Evolutionary conservation across 2,329 filamentous ascomycete genomes (phyloP), one percentile per base, ranked within the genome.

Genomic region (Trichoderma sp.): DNA sequence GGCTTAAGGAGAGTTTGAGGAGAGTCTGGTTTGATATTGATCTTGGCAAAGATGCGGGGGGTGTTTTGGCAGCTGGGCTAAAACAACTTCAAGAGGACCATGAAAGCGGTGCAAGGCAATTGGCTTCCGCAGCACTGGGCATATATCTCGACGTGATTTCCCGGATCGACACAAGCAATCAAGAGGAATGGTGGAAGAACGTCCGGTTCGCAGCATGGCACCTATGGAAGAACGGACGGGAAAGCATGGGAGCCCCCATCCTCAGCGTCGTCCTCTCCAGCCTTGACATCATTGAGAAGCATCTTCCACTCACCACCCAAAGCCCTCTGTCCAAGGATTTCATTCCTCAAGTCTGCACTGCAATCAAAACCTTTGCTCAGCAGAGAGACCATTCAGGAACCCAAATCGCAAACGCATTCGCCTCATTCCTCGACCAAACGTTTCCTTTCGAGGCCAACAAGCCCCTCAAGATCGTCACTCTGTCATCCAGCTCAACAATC

Each of bases 401-500:
- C 12, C 73, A 74, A 4, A 79, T 84, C 27, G 71, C 72, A 27
- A 63, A 69, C 2, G 78, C 78, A 13, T 77, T 86, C 25, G 68
- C 75, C 10, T 52, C 73, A 0, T 78, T 78, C 50, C 69, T 84
- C 17, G 67, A 66, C 67, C 13, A 67, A 60, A n/a, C 74, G 4
- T 68, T 59, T 25, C 48, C 5, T 4, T n/a, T 13, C 5, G 15
- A 7, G 5, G 5, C 64, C 52, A n/a, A 42, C 57, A n/a, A 52
- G 67, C 25, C 72, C 2, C 72, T 89, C 29, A 82, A 79, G 0
- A 81, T 90, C 4, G 77, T 90, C 67, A 91, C 87, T 0, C 73
- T 90, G 2, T 90, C 88, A 0, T 84, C 84, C 8, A 90, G 87
- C 69, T 89, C 87, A 3, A 90, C 89, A 0, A 86, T 90, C 68